Percentiles rank a stretch among this genome's conserved stretches.
Conservation (phyloP, 2,329 filamentous ascomycete species). For the Cladosporium sphaerospermum region DNA sequence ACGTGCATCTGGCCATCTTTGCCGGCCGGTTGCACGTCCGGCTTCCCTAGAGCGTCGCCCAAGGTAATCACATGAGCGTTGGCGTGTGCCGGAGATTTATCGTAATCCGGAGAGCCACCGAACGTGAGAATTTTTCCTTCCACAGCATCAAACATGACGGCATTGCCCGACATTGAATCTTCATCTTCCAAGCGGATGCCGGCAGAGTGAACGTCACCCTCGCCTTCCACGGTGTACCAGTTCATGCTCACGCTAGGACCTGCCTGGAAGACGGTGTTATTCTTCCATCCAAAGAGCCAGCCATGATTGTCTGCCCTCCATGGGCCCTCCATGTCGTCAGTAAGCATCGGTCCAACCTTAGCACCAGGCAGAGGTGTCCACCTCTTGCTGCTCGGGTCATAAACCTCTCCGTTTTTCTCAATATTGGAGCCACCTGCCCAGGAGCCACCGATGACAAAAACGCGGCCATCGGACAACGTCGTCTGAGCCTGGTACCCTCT, state of each 20-base stretch:
- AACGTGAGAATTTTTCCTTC: conserved; percentile 49
- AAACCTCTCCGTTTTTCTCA: conserved; percentile 53
- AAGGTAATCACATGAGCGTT: conserved; percentile 49
- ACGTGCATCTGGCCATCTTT: conserved; percentile 19
- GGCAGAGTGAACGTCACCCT: conserved; percentile 37
- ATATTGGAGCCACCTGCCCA: conserved; percentile 45
- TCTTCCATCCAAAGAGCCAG: conserved; percentile 49
- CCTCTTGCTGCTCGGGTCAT: conserved; percentile 37
- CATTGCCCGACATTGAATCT: conserved; percentile 44
- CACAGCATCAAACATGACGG: conserved; percentile 51
- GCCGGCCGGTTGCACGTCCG: neutral
- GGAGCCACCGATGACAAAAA: conserved; percentile 56
- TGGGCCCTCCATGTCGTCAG: conserved; percentile 33
- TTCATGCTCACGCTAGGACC: conserved; percentile 43
- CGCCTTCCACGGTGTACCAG: conserved; percentile 47
- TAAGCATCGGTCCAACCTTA: conserved; percentile 21
- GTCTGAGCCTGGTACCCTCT: conserved; percentile 51
- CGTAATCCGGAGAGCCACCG: conserved; percentile 46
- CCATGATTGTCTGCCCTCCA: conserved; percentile 49
- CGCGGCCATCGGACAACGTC: conserved; percentile 46
- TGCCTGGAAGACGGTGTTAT: conserved; percentile 47
- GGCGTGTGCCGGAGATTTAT: conserved; percentile 36
- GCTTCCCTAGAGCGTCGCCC: conserved; percentile 13
- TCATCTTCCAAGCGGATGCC: conserved; percentile 40
- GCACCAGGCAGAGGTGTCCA: conserved; percentile 45